phyloP scores from a whole-genome alignment of 306 rosid genomes.

The Mimosa pudica region DNA sequence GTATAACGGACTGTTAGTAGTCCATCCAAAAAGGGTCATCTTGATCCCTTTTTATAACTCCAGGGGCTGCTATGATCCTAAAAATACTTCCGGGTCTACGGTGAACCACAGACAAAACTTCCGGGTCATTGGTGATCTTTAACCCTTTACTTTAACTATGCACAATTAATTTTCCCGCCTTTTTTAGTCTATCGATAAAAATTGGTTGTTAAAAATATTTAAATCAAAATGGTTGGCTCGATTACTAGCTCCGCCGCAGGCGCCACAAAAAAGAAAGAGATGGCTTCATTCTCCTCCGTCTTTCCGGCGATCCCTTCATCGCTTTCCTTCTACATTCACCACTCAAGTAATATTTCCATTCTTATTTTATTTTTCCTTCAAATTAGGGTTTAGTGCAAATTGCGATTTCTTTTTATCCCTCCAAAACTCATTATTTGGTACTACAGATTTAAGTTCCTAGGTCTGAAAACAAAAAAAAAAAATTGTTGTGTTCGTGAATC shows the following conservation, averaged over 20 bases:
- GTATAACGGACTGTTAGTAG: too few relatives aligned
- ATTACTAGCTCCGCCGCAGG: not conserved
- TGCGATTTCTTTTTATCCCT: not conserved
- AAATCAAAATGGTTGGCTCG: not conserved
- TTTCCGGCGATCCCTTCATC: constrained; percentile 53
- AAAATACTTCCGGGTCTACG: too few relatives aligned
- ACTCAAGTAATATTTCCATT: constrained; percentile 40
- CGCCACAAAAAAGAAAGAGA: not conserved
- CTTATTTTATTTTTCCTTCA: not conserved
- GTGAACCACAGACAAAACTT: too few relatives aligned
- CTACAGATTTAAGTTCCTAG: not conserved
- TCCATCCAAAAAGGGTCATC: too few relatives aligned
- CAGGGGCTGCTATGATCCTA: too few relatives aligned
- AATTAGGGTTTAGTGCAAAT: not conserved
- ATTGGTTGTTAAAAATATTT: too few relatives aligned
- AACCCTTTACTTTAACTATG: too few relatives aligned
- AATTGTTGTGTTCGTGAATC: not conserved
- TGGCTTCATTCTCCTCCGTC: not conserved
- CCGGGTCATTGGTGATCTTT: too few relatives aligned
- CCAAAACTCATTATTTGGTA: not conserved
- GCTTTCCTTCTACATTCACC: constrained; percentile 39
- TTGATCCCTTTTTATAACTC: too few relatives aligned
- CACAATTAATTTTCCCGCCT: too few relatives aligned
- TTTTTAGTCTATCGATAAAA: too few relatives aligned
- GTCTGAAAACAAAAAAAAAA: not conserved